Conservation (phyloP, 371 early-diverging fungal species). For the Mortierella sp. region DNA sequence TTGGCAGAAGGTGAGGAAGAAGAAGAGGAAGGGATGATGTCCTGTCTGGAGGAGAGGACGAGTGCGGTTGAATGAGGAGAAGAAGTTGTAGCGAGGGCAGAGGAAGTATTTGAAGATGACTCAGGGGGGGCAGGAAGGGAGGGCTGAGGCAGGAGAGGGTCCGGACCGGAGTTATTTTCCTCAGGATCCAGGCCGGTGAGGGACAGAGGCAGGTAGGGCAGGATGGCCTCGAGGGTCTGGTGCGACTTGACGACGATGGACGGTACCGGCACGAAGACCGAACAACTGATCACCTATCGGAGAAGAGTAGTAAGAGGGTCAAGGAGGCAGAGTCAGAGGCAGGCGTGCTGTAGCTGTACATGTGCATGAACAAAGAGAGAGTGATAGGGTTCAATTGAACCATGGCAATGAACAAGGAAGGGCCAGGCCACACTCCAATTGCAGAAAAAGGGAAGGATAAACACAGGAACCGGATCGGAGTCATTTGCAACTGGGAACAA, state of each 20-base stretch:
- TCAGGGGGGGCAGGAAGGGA: slow-evolving; percentile 2
- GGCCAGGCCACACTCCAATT: not conserved
- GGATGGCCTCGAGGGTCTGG: slow-evolving; percentile 45
- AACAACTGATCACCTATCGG: slow-evolving; percentile 42
- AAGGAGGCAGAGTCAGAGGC: not conserved
- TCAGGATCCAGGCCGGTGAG: slow-evolving; percentile 25
- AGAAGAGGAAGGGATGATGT: not conserved
- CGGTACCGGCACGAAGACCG: slow-evolving; percentile 45
- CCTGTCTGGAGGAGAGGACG: slow-evolving; percentile 3
- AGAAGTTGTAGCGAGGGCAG: not conserved
- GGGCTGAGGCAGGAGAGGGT: not conserved
- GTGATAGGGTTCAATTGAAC: not conserved
- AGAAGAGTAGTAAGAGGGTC: not conserved
- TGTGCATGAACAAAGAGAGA: not conserved
- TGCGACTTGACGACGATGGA: slow-evolving; percentile 48
- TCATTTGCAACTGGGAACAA: not conserved
- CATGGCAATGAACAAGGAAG: not conserved
- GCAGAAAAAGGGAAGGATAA: not conserved
- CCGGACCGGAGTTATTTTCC: not conserved
- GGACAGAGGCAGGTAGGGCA: slow-evolving; percentile 37
- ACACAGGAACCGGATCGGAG: not conserved
- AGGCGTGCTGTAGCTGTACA: not conserved
- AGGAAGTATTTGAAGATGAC: not conserved
- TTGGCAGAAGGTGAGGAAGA: not conserved
- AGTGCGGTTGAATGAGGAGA: not conserved